A percentile compares a stretch with the other conserved stretches of the same genome.
These are phyloP conservation scores for Mytilinidion resinicola DNA, from an alignment of 495 filamentous ascomycete species.

Conservation along the genomic window DNA sequence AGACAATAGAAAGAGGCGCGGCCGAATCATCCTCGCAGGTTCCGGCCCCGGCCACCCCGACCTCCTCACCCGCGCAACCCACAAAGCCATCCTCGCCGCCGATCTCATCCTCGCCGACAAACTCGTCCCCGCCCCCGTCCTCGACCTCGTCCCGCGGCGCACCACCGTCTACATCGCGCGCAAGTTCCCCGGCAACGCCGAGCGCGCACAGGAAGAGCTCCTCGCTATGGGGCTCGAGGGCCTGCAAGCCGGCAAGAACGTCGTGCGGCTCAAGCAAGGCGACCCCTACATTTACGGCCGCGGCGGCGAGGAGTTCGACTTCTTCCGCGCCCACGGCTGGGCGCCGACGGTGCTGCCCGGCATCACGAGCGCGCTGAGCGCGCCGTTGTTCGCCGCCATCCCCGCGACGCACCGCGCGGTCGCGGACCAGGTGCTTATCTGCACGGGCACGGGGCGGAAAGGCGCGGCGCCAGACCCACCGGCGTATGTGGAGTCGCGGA, in stretches of 20 bases:
- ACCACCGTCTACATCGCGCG: slow-evolving; percentile 87
- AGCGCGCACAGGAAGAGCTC: slow-evolving; percentile 86
- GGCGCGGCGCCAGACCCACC: slow-evolving; percentile 78
- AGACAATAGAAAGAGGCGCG: slow-evolving; percentile 30
- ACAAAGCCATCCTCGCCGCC: slow-evolving; percentile 75
- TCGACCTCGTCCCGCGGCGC: slow-evolving; percentile 83
- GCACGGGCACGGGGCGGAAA: slow-evolving; percentile 90
- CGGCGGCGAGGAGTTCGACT: slow-evolving; percentile 87
- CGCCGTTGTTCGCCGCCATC: slow-evolving; percentile 81
- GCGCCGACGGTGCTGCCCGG: slow-evolving; percentile 73
- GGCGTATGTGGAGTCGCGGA: slow-evolving; percentile 66
- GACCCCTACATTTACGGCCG: slow-evolving; percentile 95
- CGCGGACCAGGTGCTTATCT: slow-evolving; percentile 85
- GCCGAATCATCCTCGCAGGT: slow-evolving; percentile 81
- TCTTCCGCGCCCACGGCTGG: slow-evolving; percentile 68
- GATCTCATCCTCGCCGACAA: slow-evolving; percentile 93
- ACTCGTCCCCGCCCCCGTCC: slow-evolving; percentile 79
- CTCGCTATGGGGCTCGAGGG: slow-evolving; percentile 70
- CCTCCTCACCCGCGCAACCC: slow-evolving; percentile 80
- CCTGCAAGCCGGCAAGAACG: slow-evolving; percentile 64
- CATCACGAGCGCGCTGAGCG: slow-evolving; percentile 79
- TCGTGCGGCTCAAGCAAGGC: slow-evolving; percentile 88
- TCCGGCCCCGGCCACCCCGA: slow-evolving; percentile 92
- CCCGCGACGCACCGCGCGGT: slow-evolving; percentile 85
- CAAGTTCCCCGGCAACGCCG: slow-evolving; percentile 96